Evolutionary conservation across 1,139 yeast species (phyloP).

Genomic region (Yueomyces sp.): DNA sequence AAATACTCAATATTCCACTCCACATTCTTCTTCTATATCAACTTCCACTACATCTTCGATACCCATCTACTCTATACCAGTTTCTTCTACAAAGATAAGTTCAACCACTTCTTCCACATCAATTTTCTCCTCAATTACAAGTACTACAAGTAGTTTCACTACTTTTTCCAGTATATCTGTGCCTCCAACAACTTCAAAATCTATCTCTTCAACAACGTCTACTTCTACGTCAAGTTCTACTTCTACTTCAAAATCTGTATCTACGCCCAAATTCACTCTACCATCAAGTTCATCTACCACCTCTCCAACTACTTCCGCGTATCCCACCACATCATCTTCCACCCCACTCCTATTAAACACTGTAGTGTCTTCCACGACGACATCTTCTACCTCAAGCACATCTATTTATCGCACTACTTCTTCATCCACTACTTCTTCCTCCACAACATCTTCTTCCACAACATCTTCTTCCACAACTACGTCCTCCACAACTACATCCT

Average conservation of each 20-base stretch:
- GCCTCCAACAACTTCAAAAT: background rate
- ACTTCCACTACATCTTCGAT: too few relatives aligned
- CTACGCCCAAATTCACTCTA: constrained; percentile 8
- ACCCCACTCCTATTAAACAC: background rate
- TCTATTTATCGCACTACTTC: constrained; percentile 9
- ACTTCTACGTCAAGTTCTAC: constrained; percentile 13
- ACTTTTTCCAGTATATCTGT: background rate
- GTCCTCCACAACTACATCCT: too few relatives aligned
- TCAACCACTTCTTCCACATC: background rate
- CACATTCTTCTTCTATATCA: too few relatives aligned
- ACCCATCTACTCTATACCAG: too few relatives aligned
- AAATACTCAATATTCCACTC: too few relatives aligned
- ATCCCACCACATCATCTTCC: background rate
- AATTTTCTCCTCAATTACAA: background rate
- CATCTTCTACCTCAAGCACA: constrained; percentile 21
- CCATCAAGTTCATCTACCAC: background rate
- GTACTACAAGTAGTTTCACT: background rate
- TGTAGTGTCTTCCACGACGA: background rate
- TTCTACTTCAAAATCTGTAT: constrained; percentile 20
- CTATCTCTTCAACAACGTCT: background rate
- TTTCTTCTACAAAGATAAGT: background rate
- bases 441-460: background rate
- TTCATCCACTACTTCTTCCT: background rate
- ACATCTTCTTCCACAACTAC: too few relatives aligned
- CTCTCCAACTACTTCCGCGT: background rate